Conservation (phyloP, 2,329 filamentous ascomycete genomes). For the Magnaporthiopsis incrustans region DNA sequence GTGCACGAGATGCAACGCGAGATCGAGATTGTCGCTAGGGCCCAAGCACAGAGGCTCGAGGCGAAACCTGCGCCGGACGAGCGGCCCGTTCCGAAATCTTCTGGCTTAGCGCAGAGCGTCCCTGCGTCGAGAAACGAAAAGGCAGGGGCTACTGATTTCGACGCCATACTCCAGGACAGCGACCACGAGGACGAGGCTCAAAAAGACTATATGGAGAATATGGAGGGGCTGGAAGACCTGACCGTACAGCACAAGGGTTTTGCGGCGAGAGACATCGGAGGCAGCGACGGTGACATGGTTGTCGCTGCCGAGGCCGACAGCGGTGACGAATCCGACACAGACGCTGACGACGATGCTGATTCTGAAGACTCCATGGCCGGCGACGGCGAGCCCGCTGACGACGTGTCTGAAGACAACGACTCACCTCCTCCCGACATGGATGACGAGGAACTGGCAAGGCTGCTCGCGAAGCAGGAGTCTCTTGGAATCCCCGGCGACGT, state of each 20-base stretch:
- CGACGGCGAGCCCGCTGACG: slow-evolving; percentile 6
- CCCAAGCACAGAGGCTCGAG: slow-evolving; percentile 5
- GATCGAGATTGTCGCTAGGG: slow-evolving; percentile 10
- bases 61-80: slow-evolving; percentile 6
- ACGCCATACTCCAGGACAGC: not conserved
- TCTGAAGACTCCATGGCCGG: not conserved
- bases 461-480: slow-evolving; percentile 55
- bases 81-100: not conserved
- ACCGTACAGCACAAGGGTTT: slow-evolving; percentile 16
- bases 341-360: slow-evolving; percentile 31
- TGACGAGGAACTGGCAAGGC: slow-evolving; percentile 54
- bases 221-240: slow-evolving; percentile 32
- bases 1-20: slow-evolving; percentile 1
- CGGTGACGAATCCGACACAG: not conserved
- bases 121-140: not conserved
- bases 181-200: slow-evolving; percentile 40
- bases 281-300: slow-evolving; percentile 31
- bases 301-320: slow-evolving; percentile 9
- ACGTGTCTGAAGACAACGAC: slow-evolving; percentile 31
- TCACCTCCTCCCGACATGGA: slow-evolving; percentile 39
- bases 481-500: slow-evolving; percentile 54
- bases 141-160: not conserved
- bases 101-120: not conserved
- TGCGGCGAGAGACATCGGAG: slow-evolving; percentile 33
- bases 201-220: slow-evolving; percentile 65